phyloP scores from a whole-genome alignment of 495 filamentous ascomycete genomes.

The Massariosphaeria phaeospora region DNA sequence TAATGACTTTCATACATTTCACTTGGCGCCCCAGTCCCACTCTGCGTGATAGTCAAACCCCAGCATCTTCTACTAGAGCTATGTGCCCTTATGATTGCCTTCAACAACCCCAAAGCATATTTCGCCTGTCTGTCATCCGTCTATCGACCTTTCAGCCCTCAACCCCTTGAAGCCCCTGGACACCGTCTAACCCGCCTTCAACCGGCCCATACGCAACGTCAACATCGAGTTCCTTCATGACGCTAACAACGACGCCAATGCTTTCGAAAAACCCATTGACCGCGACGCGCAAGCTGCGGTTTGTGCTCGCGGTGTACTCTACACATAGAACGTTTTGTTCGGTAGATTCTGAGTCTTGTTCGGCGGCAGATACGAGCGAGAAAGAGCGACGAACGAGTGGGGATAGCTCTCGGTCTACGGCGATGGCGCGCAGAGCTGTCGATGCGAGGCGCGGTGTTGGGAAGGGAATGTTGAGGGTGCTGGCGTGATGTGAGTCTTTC shows the following conservation, averaged over 20 bases:
- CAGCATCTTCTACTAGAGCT: too few species aligned
- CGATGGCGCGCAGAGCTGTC: conserved; percentile 67
- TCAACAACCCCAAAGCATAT: not conserved
- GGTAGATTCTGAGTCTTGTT: conserved; percentile 33
- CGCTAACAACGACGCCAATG: conserved; percentile 70
- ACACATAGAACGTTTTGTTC: conserved; percentile 59
- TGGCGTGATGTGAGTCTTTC: too few species aligned
- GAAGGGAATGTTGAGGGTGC: conserved; percentile 75
- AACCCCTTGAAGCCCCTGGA: conserved; percentile 38
- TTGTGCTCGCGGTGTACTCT: conserved; percentile 83
- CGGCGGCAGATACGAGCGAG: conserved; percentile 43
- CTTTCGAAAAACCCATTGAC: conserved; percentile 99
- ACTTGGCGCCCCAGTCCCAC: too few species aligned
- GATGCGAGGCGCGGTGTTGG: conserved; percentile 74
- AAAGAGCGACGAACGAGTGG: conserved; percentile 70
- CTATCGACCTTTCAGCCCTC: not conserved
- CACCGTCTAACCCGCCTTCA: conserved; percentile 37
- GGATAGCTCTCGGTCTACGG: conserved; percentile 86
- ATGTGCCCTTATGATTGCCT: not conserved
- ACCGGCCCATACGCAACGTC: conserved; percentile 54
- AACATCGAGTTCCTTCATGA: conserved; percentile 84
- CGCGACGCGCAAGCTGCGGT: conserved; percentile 92
- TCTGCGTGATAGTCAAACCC: too few species aligned
- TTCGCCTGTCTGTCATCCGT: not conserved
- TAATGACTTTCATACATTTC: too few species aligned